phyloP scores from a whole-genome alignment of 129 eudicot genomes.

The Artemisia argyi region DNA sequence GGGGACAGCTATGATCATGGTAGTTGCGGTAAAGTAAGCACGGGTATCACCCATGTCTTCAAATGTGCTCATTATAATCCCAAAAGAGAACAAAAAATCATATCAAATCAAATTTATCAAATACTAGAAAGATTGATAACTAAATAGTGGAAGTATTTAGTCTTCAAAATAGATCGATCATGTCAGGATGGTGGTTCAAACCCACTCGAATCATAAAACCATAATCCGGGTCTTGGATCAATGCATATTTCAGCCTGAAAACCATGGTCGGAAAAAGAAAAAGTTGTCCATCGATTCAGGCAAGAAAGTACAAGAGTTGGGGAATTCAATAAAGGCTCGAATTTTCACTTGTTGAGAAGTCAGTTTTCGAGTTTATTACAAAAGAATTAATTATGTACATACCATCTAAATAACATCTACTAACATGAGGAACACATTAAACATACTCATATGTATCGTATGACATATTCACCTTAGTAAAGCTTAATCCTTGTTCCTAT shows the following conservation, averaged over 20 bases:
- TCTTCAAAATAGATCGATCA: no score
- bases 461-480: slow-evolving; percentile 35
- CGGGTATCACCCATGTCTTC: no score
- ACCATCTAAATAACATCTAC: slow-evolving; percentile 15
- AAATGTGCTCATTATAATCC: no score
- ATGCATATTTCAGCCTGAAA: background rate
- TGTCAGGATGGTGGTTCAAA: no score
- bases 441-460: background rate
- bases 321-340: slow-evolving; percentile 4
- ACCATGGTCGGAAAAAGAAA: background rate
- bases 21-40: no score
- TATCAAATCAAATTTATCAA: no score
- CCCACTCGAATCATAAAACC: no score
- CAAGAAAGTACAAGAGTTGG: background rate
- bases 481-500: slow-evolving; percentile 74
- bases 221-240: no score
- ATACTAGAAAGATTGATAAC: no score
- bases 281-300: background rate
- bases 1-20: no score
- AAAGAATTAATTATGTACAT: slow-evolving; percentile 23
- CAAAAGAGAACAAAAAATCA: no score
- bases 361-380: slow-evolving; percentile 1
- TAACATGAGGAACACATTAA: slow-evolving; percentile 6
- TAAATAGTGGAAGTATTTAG: no score
- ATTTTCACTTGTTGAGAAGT: background rate